phyloP scores from a whole-genome alignment of 768 basidiomycete genomes.

The Inosperma sp. region DNA sequence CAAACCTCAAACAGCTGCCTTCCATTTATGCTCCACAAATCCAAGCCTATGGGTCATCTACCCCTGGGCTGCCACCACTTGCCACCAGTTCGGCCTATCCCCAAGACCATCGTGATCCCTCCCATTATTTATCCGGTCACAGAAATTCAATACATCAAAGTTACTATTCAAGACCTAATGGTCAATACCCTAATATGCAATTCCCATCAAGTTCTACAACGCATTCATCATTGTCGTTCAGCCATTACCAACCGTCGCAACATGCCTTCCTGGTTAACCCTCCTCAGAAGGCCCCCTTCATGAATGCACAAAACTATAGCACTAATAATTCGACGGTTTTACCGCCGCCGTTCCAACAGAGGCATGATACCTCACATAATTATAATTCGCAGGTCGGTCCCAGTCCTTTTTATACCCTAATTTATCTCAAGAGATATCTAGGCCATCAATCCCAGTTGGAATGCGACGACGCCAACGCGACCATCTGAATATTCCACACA shows the following conservation, averaged over 20 bases:
- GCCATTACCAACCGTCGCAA: conserved; percentile 45
- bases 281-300: conserved; percentile 15
- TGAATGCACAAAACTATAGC: conserved; percentile 24
- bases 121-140: conserved; percentile 10
- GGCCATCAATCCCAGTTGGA: conserved; percentile 8
- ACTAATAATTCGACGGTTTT: conserved; percentile 4
- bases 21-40: conserved; percentile 9
- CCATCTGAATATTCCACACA: conserved; percentile 17
- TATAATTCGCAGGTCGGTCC: conserved; percentile 17
- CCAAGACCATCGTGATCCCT: conserved; percentile 9
- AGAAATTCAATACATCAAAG: conserved; percentile 17
- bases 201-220: conserved; percentile 6
- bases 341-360: conserved; percentile 2
- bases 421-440: no score
- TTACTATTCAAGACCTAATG: conserved; percentile 17
- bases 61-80: conserved; percentile 5
- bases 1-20: background rate
- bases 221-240: conserved; percentile 35
- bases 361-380: conserved; percentile 8
- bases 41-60: conserved; percentile 12
- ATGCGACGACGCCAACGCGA: conserved; percentile 22
- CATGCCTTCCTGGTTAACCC: conserved; percentile 31
- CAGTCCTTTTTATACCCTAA: background rate
- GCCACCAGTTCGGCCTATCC: conserved; percentile 4
- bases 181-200: conserved; percentile 13